These are phyloP conservation scores for Ilex asprella DNA, from an alignment of 257 asterid genomes.

Conservation along the genomic window DNA sequence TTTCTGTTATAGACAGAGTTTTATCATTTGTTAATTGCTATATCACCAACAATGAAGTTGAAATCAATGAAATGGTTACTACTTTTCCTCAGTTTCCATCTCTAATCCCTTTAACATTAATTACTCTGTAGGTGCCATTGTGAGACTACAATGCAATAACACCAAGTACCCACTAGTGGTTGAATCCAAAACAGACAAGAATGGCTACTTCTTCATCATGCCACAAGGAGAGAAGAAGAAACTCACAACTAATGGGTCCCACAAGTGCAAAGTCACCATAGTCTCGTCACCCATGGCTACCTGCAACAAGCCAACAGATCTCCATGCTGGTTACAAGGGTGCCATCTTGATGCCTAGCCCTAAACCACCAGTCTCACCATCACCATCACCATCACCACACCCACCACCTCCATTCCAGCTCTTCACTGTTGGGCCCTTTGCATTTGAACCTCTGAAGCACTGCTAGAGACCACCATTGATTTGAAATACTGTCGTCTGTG, in stretches of 20 bases:
- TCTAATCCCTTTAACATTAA: no score
- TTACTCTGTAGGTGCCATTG: conserved; percentile 41
- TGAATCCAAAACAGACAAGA: conserved; percentile 37
- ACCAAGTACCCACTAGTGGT: conserved; percentile 18
- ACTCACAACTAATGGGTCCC: conserved; percentile 32
- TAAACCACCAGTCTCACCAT: conserved; percentile 6
- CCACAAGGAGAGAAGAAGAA: conserved; percentile 16
- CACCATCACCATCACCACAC: not conserved
- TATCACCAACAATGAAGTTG: no score
- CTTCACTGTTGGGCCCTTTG: conserved; percentile 66
- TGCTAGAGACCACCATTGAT: not conserved
- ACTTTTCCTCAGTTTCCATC: no score
- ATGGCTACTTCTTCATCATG: conserved; percentile 46
- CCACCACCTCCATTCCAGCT: conserved; percentile 20
- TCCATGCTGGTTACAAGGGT: conserved; percentile 44
- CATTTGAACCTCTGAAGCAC: conserved; percentile 42
- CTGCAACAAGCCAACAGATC: conserved; percentile 50
- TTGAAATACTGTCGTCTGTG: no score
- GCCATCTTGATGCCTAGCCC: conserved; percentile 27
- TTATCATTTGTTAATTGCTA: no score
- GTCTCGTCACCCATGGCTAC: conserved; percentile 33
- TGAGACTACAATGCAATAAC: conserved; percentile 54
- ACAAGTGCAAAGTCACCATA: conserved; percentile 52
- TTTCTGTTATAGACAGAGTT: no score
- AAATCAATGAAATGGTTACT: no score